Base-by-base conservation (phyloP, 2,329 filamentous ascomycete species). In the Fusarium pseudograminearum region DNA sequence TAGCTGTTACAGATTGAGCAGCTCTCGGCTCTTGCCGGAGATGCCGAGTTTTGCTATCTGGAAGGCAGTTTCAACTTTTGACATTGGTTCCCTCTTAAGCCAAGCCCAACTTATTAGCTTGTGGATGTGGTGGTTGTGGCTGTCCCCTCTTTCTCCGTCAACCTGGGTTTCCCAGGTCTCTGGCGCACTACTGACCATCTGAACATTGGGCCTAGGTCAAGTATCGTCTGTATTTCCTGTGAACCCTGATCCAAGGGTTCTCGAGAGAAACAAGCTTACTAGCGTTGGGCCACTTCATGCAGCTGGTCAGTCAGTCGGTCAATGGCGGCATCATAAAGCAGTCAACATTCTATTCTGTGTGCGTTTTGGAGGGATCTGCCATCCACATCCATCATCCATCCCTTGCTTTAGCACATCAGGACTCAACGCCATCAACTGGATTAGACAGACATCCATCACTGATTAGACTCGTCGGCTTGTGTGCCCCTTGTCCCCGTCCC, bases 381-480 rank as follows among this genome's bases (percentile, higher is more conserved):
- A 65, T 40, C 38, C 51, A 45, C 14, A 51, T 51, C 47, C 47
- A 51, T 50, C 48, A 33, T 68, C 67, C 67, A 45, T 68, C 67
- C 67, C 67, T 70, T 70, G 67, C 67, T 56, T 71, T 45, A 46
- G 67, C 67, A 59, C 67, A 60, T 46, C 60, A 41, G 26, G 54
- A 67, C 50, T 68, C 42, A 40, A 70, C 70, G 65, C 67, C 55
- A 57, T 66, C 57, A 64, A 65, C 60, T 54, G 55, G 50, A 61
- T 72, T 71, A 40, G 47, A 36, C 48, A 40, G 47, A 36, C 48
- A 36, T 30, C 33, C 24, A 41, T 51, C 14, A 20, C 33, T 40
- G 48, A 51, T 51, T 51, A 64, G 70, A 57, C 65, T 61, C 45
- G 51, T 69, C 72, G 70, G 73, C 55, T 74, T 61, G 53, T 72